Base-by-base conservation (phyloP, 2,329 filamentous ascomycete species). In the Neodidymelliopsis sp. region DNA sequence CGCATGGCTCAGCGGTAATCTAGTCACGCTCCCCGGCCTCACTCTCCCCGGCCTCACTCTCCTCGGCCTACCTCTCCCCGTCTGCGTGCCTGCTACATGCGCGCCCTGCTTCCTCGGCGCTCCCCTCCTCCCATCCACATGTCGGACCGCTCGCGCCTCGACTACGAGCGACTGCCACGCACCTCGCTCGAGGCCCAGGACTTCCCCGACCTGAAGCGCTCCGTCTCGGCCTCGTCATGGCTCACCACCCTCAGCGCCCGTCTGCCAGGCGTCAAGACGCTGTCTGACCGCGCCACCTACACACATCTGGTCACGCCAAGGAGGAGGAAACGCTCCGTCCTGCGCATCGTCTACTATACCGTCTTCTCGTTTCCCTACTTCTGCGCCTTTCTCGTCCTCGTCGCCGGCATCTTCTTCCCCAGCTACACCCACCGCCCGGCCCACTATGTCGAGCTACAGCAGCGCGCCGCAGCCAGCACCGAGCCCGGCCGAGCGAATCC, bases 391-490 rank as follows among this genome's bases (percentile, higher is more conserved):
- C 65, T 80, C 4, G 63, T 78, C 13, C 50, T 80, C 16, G 61
- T 79, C 30, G 75, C 74, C 2, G 75, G 74, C 33, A 67, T 80
- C 15, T 77, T 84, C 59, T 74, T 77, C 35, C 82, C 83, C 6
- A 84, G 81, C 4, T 85, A 85, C 63, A 82, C 81, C 2, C 69
- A 75, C 48, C 76, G 74, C 12, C 83, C 83, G 5, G 56, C 74
- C 7, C 81, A 83, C 62, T 85, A 85, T 59, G 49, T 71, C 29
- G 69, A 71, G 38, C 63, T 78, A 8, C 72, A 71, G n/a, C 52
- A 70, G 42, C 66, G 69, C 7, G 66, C 72, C 1, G 50, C 65
- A 7, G 53, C 53, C 3, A 57, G 56, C 15, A 47, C 51, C 23
- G 23, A 53, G 27, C 64, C 69, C 7, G 75, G 74, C 3, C 66